Conservation (phyloP, 2,329 filamentous ascomycete genomes). For the Talaromyces amestolkiae region DNA sequence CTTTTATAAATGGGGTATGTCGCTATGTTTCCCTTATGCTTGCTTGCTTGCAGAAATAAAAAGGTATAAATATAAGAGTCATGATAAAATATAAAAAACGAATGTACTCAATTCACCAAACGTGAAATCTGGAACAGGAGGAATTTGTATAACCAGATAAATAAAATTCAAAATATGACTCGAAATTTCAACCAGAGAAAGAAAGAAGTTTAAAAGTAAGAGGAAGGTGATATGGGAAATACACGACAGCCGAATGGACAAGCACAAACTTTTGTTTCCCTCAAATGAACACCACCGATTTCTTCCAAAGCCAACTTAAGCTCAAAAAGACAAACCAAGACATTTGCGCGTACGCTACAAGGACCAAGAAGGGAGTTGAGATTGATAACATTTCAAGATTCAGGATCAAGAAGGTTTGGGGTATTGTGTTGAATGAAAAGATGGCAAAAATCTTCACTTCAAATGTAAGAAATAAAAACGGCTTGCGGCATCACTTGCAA, state of each 20-base stretch:
- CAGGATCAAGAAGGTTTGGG: constrained; percentile 37
- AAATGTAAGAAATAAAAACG: constrained; percentile 35
- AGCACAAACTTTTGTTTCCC: constrained; percentile 4
- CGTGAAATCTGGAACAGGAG: background rate
- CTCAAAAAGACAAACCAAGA: constrained; percentile 23
- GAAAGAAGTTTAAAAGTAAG: background rate
- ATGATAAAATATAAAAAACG: background rate
- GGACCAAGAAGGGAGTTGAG: constrained; percentile 24
- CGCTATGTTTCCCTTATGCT: background rate
- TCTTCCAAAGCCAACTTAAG: constrained; percentile 1
- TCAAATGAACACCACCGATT: constrained; percentile 9
- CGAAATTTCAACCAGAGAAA: background rate
- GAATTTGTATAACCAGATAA: background rate
- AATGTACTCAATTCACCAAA: background rate
- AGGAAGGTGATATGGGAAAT: background rate
- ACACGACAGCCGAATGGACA: background rate
- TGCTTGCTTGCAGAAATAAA: background rate
- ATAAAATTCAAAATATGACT: background rate
- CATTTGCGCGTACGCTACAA: constrained; percentile 31
- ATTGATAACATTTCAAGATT: constrained; percentile 24
- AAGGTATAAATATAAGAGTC: background rate
- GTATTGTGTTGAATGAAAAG: constrained; percentile 41
- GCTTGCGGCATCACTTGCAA: constrained; percentile 40
- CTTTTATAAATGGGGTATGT: background rate
- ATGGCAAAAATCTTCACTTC: constrained; percentile 45